These are phyloP conservation scores for Fusarium luffae DNA, from an alignment of 2,329 filamentous ascomycete genomes.

Conservation along the genomic window DNA sequence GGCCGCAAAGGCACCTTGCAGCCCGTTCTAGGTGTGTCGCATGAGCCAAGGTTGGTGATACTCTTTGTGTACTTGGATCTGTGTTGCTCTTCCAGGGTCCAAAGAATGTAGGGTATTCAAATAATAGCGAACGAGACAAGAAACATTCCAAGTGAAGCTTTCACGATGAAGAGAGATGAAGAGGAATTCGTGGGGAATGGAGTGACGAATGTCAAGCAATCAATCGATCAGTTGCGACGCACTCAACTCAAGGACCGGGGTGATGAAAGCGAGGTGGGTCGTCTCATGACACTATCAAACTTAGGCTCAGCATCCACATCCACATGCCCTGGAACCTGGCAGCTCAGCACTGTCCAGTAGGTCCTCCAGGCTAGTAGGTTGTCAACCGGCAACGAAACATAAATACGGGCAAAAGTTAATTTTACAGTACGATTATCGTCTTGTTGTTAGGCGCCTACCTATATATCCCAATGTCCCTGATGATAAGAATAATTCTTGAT, in stretches of 20 bases:
- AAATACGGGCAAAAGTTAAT: constrained; percentile 1
- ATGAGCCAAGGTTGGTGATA: constrained; percentile 25
- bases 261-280: constrained; percentile 40
- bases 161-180: constrained; percentile 30
- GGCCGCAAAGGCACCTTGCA: constrained; percentile 32
- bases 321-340: constrained; percentile 10
- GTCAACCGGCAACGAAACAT: constrained; percentile 5
- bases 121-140: constrained; percentile 17
- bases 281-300: constrained; percentile 39
- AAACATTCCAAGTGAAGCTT: constrained; percentile 39
- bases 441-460: background rate
- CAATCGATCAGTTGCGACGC: constrained; percentile 5
- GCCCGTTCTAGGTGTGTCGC: constrained; percentile 34
- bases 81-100: background rate
- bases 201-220: constrained; percentile 40
- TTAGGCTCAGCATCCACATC: constrained; percentile 29
- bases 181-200: constrained; percentile 42
- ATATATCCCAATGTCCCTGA: background rate
- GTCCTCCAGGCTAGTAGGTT: constrained; percentile 1
- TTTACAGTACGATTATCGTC: background rate
- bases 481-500: background rate
- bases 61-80: background rate
- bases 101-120: constrained; percentile 25
- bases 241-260: constrained; percentile 36
- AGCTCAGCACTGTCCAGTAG: background rate